Evolutionary conservation across 2,329 filamentous ascomycete species (phyloP).

Genomic region (Neopestalotiopsis sp.): DNA sequence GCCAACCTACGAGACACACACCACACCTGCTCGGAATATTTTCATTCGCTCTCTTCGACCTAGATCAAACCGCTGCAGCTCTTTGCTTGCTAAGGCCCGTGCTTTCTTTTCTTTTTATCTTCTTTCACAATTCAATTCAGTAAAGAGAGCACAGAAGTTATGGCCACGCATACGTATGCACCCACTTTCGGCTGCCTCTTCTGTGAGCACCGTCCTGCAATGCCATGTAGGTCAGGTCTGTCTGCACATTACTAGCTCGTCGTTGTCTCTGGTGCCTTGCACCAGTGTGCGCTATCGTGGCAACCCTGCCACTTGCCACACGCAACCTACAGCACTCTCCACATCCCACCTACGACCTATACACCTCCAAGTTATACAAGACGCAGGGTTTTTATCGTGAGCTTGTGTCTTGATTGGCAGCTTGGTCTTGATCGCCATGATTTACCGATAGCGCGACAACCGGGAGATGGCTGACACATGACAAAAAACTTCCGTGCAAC

Average conservation of each 20-base stretch:
- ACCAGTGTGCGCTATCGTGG: conserved; percentile 8
- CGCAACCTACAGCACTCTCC: background rate
- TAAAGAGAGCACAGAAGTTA: background rate
- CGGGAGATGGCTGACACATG: conserved; percentile 8
- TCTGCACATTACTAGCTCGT: background rate
- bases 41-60: conserved; percentile 9
- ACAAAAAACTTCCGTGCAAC: background rate
- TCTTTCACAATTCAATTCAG: background rate
- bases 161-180: background rate
- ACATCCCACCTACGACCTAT: background rate
- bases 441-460: conserved; percentile 15
- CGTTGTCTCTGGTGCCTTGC: conserved; percentile 8
- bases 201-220: background rate
- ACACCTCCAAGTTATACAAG: background rate
- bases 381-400: background rate
- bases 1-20: conserved; percentile 10
- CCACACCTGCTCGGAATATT: conserved; percentile 5
- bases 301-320: conserved; percentile 11
- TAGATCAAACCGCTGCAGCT: background rate
- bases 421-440: background rate
- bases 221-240: background rate
- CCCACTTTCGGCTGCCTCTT: background rate
- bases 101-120: background rate
- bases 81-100: background rate
- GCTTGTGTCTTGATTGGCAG: background rate